Evolutionary conservation across 257 asterid species (phyloP).

Genomic region (Fraxinus anomala): DNA sequence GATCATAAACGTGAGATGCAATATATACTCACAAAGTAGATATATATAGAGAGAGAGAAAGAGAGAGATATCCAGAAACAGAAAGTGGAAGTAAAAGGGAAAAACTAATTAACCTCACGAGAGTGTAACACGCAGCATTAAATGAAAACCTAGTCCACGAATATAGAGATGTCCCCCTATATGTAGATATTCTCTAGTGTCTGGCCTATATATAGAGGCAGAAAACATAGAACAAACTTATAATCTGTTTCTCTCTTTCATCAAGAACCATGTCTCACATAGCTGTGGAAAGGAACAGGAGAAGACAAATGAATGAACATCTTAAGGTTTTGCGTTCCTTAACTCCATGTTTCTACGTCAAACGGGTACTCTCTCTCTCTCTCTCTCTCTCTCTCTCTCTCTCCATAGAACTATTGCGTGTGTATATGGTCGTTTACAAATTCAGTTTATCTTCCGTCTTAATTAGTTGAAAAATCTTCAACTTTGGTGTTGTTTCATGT

Average conservation of each 20-base stretch:
- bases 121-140: constrained; percentile 71
- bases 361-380: constrained; percentile 52
- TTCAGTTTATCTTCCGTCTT: not conserved
- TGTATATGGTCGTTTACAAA: not conserved
- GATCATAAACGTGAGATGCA: constrained; percentile 62
- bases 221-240: not conserved
- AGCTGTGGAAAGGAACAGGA: constrained; percentile 88
- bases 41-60: not conserved
- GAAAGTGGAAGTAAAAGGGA: constrained; percentile 26
- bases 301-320: constrained; percentile 93
- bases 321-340: constrained; percentile 88
- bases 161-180: constrained; percentile 28
- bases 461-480: not conserved
- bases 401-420: too few relatives aligned
- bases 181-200: constrained; percentile 14
- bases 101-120: constrained; percentile 89
- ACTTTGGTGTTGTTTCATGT: not conserved
- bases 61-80: constrained; percentile 24
- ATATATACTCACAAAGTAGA: constrained; percentile 13
- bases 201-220: constrained; percentile 30
- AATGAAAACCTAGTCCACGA: constrained; percentile 43
- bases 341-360: constrained; percentile 93
- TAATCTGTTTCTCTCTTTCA: not conserved
- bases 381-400: not conserved
- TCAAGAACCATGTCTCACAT: constrained; percentile 67